A percentile compares a stretch with the other conserved stretches of the same genome.
Conservation (phyloP, 495 filamentous ascomycete species). For the Arthonia radiata region DNA sequence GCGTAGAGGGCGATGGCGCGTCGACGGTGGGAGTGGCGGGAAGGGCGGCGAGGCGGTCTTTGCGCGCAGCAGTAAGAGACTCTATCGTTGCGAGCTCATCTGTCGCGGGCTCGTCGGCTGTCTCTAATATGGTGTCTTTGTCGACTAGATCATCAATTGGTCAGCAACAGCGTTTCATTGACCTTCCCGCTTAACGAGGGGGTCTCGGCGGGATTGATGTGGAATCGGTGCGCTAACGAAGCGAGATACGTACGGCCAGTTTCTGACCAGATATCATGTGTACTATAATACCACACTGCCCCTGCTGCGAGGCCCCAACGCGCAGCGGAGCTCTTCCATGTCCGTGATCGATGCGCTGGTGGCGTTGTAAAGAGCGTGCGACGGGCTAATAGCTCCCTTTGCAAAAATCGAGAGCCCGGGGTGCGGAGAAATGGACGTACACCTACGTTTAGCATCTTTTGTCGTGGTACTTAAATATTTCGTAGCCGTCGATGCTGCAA, state of each 20-base stretch:
- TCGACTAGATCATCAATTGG: not conserved
- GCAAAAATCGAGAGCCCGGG: too few relatives aligned
- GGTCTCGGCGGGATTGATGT: slow-evolving; percentile 10
- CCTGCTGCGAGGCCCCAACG: slow-evolving; percentile 55
- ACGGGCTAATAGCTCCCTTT: too few relatives aligned
- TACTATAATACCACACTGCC: slow-evolving; percentile 83
- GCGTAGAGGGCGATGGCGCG: not conserved
- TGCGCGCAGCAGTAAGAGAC: slow-evolving; percentile 9
- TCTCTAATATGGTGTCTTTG: slow-evolving; percentile 7
- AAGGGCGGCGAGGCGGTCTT: not conserved
- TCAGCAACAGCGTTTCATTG: not conserved
- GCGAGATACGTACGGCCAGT: slow-evolving; percentile 61
- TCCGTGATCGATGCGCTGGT: slow-evolving; percentile 35
- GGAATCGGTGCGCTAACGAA: too few relatives aligned
- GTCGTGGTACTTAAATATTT: too few relatives aligned
- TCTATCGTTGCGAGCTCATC: slow-evolving; percentile 14
- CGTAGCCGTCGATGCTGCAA: too few relatives aligned
- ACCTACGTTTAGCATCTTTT: too few relatives aligned
- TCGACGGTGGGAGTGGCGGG: not conserved
- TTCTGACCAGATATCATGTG: slow-evolving; percentile 53
- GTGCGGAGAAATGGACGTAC: too few relatives aligned
- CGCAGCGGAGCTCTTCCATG: slow-evolving; percentile 53
- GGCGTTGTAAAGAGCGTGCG: slow-evolving; percentile 52
- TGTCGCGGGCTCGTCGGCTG: slow-evolving; percentile 8
- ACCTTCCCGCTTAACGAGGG: slow-evolving; percentile 1